Base-by-base conservation (phyloP, 306 rosid species). In the Dryas octopetala region DNA sequence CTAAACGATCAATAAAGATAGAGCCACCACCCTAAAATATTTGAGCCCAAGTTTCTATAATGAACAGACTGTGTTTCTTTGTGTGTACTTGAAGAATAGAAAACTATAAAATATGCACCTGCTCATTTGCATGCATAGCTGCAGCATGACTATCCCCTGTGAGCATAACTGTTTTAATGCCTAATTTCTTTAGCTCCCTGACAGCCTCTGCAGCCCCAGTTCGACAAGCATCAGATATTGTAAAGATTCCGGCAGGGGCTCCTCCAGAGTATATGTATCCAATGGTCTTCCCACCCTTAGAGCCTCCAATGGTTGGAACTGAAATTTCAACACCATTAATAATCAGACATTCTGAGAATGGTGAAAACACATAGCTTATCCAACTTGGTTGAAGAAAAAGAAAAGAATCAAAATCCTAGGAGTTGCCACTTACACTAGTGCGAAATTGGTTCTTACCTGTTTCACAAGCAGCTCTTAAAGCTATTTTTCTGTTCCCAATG, bases 111-210 rank as follows among this genome's bases (percentile, higher is more conserved):
- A 62, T 43, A 71, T 76, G 58, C 15, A 95, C 99, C 96, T 95
- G 89, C 17, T 86, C 90, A 64, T 96, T 91, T 59, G 88, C 85
- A 76, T 92, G 90, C 88, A 82, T 76, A 17, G 98, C 97, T 41
- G 97, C 89, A 70, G 87, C 90, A 43, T 85, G 83, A 75, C 89
- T 74, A 57, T 96, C 99, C 62, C 99, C 99, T 0, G 99, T 92
- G 70, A 96, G 97, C 98, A 96, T 90, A 50, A 92, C 87, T 0
- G 96, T 89, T 85, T 83, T 88, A 74, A 96, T 92, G 17, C 97
- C 96, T 71, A 92, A 53, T 55, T 61, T 81, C 85, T 84, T 87
- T 40, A 96, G 84, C 87, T 85, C 81, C 59, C 52, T 79, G 43
- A 92, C 78, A 52, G 99, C 98, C 62, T 92, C 93, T 49, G 51